These are phyloP conservation scores for Pisolithus tinctorius DNA, from an alignment of 768 basidiomycete species.

Conservation along the genomic window DNA sequence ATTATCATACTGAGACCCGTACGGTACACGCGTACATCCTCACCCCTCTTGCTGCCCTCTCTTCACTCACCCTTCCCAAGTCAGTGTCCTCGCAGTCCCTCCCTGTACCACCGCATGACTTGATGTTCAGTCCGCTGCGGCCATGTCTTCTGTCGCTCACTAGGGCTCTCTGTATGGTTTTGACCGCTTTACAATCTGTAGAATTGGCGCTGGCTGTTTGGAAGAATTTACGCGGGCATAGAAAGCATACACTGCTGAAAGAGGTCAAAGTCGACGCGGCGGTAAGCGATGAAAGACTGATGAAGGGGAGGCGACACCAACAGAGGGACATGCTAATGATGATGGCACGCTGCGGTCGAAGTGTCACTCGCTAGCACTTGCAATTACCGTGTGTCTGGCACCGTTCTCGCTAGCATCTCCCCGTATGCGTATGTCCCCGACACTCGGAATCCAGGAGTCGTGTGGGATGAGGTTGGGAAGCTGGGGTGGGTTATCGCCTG, in stretches of 20 bases:
- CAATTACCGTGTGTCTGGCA: conserved; percentile 40
- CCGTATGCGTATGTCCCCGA: conserved; percentile 22
- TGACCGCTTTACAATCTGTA: conserved; percentile 38
- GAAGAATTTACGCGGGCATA: no score
- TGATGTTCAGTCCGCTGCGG: conserved; percentile 12
- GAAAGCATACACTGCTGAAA: no score
- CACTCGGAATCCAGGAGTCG: conserved; percentile 18
- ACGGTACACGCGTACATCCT: conserved; percentile 33
- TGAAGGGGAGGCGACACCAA: background rate
- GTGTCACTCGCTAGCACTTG: conserved; percentile 22
- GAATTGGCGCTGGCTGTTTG: background rate
- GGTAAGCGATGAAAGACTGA: no score
- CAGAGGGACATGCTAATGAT: background rate
- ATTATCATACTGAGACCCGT: no score
- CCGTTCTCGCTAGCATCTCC: conserved; percentile 53
- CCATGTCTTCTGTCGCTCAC: conserved; percentile 45
- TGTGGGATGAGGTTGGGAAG: conserved; percentile 19
- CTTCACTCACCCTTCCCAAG: conserved; percentile 15
- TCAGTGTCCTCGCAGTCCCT: conserved; percentile 9
- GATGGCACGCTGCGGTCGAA: background rate
- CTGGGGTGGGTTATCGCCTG: conserved; percentile 5
- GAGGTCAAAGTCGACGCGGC: no score
- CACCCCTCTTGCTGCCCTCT: conserved; percentile 37
- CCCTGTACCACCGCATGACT: no score
- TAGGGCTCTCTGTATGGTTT: conserved; percentile 43